Conservation (phyloP, 371 early-diverging fungal genomes). For the Mortierella sp. region DNA sequence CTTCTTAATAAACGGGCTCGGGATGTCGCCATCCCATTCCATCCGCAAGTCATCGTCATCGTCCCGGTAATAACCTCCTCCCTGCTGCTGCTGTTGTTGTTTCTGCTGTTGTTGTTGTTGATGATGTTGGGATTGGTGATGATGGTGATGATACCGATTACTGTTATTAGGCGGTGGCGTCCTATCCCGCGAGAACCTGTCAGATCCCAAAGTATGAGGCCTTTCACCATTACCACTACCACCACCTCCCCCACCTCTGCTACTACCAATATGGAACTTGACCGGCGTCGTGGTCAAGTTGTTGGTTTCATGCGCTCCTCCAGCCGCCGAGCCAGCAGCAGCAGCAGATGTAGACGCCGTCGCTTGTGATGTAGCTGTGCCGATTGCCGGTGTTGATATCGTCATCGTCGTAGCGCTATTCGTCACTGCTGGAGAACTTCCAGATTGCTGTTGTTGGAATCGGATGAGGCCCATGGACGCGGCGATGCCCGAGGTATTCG, state of each 20-base stretch:
- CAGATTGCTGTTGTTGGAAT: conserved; percentile 7
- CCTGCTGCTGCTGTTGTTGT: conserved; percentile 1
- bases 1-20: conserved; percentile 51
- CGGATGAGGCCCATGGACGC: conserved; percentile 26
- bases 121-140: neutral
- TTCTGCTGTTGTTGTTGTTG: neutral
- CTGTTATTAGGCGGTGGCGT: neutral
- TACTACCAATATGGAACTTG: neutral
- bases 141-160: neutral
- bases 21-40: conserved; percentile 55
- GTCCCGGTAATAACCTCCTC: neutral
- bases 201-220: neutral
- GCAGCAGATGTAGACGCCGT: conserved; percentile 19
- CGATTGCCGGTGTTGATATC: neutral
- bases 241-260: neutral
- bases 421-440: neutral
- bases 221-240: neutral
- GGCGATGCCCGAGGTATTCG: conserved; percentile 13
- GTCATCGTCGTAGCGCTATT: conserved; percentile 3
- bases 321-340: neutral
- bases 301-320: neutral
- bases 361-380: neutral
- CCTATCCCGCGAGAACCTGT: neutral
- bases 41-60: conserved; percentile 28
- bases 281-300: neutral